A percentile compares a stretch with the other conserved stretches of the same genome.
Evolutionary conservation across 495 filamentous ascomycete genomes (phyloP).

Genomic region (Amorphotheca resinae): DNA sequence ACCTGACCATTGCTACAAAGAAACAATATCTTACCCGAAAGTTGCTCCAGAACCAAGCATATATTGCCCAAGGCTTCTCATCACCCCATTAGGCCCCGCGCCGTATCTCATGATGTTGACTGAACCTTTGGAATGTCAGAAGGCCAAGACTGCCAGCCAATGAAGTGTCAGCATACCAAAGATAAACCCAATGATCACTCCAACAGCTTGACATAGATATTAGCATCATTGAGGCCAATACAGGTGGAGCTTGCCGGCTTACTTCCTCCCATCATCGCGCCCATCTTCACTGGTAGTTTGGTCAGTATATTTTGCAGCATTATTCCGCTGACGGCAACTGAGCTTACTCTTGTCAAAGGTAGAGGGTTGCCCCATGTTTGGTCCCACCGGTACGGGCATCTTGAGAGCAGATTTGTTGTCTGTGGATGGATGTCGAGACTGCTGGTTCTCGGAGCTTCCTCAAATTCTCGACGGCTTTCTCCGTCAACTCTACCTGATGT

Average conservation of each 20-base stretch:
- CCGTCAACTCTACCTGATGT: not conserved
- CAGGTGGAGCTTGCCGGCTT: constrained; percentile 27
- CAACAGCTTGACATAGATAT: constrained; percentile 53
- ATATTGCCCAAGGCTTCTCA: constrained; percentile 88
- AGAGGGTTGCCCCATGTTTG: constrained; percentile 53
- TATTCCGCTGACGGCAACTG: not conserved
- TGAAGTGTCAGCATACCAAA: constrained; percentile 49
- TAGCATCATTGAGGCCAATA: constrained; percentile 1
- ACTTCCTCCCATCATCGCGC: constrained; percentile 95
- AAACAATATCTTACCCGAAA: constrained; percentile 56
- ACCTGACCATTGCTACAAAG: not conserved
- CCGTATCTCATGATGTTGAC: constrained; percentile 93
- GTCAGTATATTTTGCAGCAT: constrained; percentile 19
- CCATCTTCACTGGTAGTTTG: constrained; percentile 73
- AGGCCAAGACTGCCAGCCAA: not conserved
- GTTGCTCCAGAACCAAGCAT: constrained; percentile 95
- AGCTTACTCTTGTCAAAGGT: constrained; percentile 81
- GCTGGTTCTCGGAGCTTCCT: not conserved
- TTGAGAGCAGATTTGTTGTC: constrained; percentile 19
- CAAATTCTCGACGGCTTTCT: not conserved
- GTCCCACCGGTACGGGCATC: constrained; percentile 58
- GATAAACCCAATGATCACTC: constrained; percentile 93
- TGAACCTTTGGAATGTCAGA: constrained; percentile 44
- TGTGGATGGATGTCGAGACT: constrained; percentile 1
- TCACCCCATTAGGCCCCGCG: constrained; percentile 82